Percentiles rank a stretch among this genome's conserved stretches.
These are phyloP conservation scores for Ophiostoma australiae DNA, from an alignment of 2,329 filamentous ascomycete genomes.

Conservation along the genomic window DNA sequence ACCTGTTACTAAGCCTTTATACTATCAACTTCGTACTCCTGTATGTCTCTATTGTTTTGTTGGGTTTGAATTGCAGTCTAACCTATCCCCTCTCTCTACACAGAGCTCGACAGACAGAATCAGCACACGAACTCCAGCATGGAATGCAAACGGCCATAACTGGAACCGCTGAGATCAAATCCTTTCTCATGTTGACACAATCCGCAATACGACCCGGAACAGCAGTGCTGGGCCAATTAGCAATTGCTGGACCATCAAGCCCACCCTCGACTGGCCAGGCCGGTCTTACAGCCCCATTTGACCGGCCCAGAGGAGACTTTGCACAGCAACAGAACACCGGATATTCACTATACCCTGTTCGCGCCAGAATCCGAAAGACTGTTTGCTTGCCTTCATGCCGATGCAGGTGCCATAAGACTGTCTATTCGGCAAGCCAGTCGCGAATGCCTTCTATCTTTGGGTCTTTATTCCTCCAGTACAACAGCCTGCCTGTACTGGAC, in stretches of 20 bases:
- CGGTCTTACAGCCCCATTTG: neutral
- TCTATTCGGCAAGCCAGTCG: neutral
- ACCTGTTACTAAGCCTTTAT: neutral
- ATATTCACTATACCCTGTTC: neutral
- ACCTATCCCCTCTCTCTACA: neutral
- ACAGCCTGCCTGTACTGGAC: neutral
- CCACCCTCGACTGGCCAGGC: neutral
- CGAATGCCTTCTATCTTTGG: neutral
- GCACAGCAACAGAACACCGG: neutral
- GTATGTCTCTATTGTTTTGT: neutral
- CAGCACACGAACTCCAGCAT: neutral
- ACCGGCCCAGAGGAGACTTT: neutral
- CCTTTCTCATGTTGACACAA: neutral
- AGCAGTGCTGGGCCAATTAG: neutral
- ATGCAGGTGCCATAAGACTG: neutral
- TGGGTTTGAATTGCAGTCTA: neutral
- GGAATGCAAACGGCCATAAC: neutral
- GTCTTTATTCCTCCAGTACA: neutral
- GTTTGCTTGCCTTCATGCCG: neutral
- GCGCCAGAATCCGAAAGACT: neutral
- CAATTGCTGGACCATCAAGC: neutral
- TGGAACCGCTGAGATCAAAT: neutral
- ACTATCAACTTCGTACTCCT: neutral
- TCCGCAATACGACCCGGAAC: neutral
- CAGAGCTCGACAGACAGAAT: neutral